These are phyloP conservation scores for Pythium rishiriense DNA, from an alignment of 352 stramenopile species.

Conservation along the genomic window DNA sequence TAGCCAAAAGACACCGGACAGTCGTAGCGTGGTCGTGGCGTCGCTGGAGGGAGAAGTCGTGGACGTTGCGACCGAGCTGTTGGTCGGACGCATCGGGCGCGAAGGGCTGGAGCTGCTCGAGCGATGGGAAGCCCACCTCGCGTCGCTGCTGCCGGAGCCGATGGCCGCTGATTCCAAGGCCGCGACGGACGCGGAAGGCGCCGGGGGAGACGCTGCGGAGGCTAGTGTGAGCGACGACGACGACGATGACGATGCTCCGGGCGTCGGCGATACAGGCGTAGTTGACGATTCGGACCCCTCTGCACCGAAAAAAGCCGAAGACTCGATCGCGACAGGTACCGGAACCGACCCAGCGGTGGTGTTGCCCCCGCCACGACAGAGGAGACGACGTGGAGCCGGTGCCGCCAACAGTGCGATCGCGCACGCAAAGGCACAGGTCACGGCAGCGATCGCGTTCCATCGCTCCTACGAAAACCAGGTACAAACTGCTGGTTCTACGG, in stretches of 20 bases:
- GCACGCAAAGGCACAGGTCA: conserved; percentile 33
- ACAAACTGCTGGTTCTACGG: not conserved
- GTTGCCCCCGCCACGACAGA: conserved; percentile 3
- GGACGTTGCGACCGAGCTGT: conserved; percentile 64
- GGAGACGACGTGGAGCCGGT: conserved; percentile 1
- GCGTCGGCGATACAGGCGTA: not conserved
- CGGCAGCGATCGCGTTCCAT: conserved; percentile 52
- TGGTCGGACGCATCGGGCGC: conserved; percentile 46
- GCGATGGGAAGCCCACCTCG: conserved; percentile 43
- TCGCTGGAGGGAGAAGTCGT: conserved; percentile 55
- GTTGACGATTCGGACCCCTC: not conserved
- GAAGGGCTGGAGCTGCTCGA: conserved; percentile 39
- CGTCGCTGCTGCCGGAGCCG: conserved; percentile 12
- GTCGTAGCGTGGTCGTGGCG: conserved; percentile 30
- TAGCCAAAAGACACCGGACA: not conserved
- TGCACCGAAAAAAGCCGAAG: not conserved
- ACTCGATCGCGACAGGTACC: not conserved
- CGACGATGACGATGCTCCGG: not conserved
- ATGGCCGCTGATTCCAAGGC: not conserved
- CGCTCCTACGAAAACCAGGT: conserved; percentile 18
- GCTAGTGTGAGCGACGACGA: not conserved
- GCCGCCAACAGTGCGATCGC: conserved; percentile 10
- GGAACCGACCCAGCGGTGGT: not conserved
- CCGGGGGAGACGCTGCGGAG: not conserved
- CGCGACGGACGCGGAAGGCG: not conserved